phyloP scores from a whole-genome alignment of 2,329 filamentous ascomycete species.

The Penicillium sp. region DNA sequence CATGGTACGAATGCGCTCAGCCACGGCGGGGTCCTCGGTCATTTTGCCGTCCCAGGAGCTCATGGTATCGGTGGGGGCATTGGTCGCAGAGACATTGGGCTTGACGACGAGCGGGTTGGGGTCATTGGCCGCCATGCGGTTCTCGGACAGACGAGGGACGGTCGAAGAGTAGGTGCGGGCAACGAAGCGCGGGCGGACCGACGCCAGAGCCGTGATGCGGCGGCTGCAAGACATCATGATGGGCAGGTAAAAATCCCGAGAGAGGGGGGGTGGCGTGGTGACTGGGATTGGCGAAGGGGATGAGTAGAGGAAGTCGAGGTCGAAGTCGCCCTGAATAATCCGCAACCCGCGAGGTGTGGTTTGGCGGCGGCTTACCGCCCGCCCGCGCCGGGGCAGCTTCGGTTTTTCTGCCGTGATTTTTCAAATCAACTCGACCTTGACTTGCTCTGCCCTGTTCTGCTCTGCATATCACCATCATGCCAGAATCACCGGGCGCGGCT shows the following conservation, averaged over 20 bases:
- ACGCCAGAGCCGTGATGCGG: conserved; percentile 52
- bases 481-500: conserved; percentile 50
- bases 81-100: conserved; percentile 64
- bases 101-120: conserved; percentile 55
- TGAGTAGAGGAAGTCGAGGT: not conserved
- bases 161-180: conserved; percentile 50
- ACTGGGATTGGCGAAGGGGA: conserved; percentile 17
- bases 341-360: conserved; percentile 37
- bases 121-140: conserved; percentile 59
- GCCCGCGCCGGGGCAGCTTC: conserved; percentile 14
- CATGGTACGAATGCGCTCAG: conserved; percentile 61
- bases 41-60: conserved; percentile 56
- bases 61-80: conserved; percentile 59
- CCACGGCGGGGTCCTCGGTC: conserved; percentile 60
- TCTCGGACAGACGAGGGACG: conserved; percentile 45
- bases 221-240: conserved; percentile 52
- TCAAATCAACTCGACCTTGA: not conserved
- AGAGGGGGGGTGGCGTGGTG: conserved; percentile 21
- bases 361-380: conserved; percentile 27
- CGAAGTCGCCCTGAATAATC: conserved; percentile 27
- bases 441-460: not conserved
- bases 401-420: conserved; percentile 29
- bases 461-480: conserved; percentile 31
- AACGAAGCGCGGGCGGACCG: conserved; percentile 37
- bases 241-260: conserved; percentile 29